Base-by-base conservation (phyloP, 2,329 filamentous ascomycete species). In the Ceratocystis ficicola region DNA sequence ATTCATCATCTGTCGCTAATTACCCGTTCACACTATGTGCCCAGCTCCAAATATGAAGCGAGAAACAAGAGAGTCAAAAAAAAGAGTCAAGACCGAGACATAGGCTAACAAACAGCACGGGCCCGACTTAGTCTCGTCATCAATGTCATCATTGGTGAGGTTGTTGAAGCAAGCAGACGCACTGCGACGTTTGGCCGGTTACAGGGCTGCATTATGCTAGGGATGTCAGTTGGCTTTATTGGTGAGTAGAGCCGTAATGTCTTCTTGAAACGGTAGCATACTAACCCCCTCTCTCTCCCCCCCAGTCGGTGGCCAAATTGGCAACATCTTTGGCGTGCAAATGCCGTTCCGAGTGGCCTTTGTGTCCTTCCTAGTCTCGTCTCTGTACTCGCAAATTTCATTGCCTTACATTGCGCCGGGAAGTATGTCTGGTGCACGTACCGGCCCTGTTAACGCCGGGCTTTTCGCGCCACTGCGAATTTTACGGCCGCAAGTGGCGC, bases 101-200 rank as follows among this genome's bases (percentile, higher is more conserved):
- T 25, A 15, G 48, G 32, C 50, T 55, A 17, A 20, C 48, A 15
- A 22, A 20, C 22, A 25, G 20, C 7, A 48, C 3, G 8, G n/a
- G 30, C 69, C 70, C 5, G 36, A 12, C 36, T 41, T 41, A 71
- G 77, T 7, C 78, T 89, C 3, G 81, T 86, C 0, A 76, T 88
- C 25, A 89, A 89, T 69, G 85, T 86, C 12, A 84, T 86, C 57
- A 84, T 86, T 0, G 81, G 85, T 1, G 86, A 89, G 71, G 76
- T 87, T 1, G 82, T 87, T 0, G 77, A 81, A 48, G 80, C 85
- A 0, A 75, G 79, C 22, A 76, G 82, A 65, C 77, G 86, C 2
- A 90, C 87, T 0, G 83, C 79, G 0, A 81, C 86, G 0, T 82
- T 89, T 67, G 87, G 87, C 0, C 77, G 81, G 69, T 75, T 90